These are phyloP conservation scores for Blastocladiella emersonii DNA, from an alignment of 371 early-diverging fungal genomes.

Conservation along the genomic window DNA sequence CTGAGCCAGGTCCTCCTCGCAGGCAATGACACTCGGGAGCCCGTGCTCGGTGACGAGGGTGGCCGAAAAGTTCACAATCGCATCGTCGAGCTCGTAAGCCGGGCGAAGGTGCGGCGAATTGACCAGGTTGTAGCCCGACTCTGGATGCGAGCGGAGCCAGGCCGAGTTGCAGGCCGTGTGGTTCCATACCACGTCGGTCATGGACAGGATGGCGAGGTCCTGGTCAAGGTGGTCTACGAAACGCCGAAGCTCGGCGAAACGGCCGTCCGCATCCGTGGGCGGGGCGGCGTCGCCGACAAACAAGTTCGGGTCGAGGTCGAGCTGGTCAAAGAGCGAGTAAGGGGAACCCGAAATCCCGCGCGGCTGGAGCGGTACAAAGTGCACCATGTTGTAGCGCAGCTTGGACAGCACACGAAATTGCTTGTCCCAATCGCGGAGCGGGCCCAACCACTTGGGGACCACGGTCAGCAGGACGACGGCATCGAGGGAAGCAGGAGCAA, in stretches of 20 bases:
- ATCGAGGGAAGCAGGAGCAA: constrained; percentile 37
- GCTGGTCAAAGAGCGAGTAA: constrained; percentile 86
- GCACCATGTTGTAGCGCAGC: constrained; percentile 89
- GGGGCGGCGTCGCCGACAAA: constrained; percentile 37
- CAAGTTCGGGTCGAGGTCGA: constrained; percentile 65
- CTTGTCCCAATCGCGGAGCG: constrained; percentile 56
- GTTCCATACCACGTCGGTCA: constrained; percentile 95
- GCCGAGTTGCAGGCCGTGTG: constrained; percentile 81
- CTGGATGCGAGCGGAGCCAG: constrained; percentile 88
- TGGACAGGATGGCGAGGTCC: constrained; percentile 53
- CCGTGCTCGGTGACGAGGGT: constrained; percentile 3
- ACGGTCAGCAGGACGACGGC: constrained; percentile 73
- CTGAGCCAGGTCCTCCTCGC: constrained; percentile 46
- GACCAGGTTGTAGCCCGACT: constrained; percentile 45
- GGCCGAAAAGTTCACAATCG: constrained; percentile 52
- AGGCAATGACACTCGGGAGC: constrained; percentile 18
- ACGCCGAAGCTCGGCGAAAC: constrained; percentile 33
- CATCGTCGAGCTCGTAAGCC: constrained; percentile 84
- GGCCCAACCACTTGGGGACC: constrained; percentile 91
- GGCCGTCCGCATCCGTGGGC: constrained; percentile 37
- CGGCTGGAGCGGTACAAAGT: constrained; percentile 84
- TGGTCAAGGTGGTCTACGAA: constrained; percentile 37
- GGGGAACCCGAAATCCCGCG: constrained; percentile 87
- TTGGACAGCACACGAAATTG: constrained; percentile 50
- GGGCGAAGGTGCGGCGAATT: constrained; percentile 87